These are phyloP conservation scores for Dactylis glomerata DNA, from an alignment of 176 grass and related monocot species.

Conservation along the genomic window DNA sequence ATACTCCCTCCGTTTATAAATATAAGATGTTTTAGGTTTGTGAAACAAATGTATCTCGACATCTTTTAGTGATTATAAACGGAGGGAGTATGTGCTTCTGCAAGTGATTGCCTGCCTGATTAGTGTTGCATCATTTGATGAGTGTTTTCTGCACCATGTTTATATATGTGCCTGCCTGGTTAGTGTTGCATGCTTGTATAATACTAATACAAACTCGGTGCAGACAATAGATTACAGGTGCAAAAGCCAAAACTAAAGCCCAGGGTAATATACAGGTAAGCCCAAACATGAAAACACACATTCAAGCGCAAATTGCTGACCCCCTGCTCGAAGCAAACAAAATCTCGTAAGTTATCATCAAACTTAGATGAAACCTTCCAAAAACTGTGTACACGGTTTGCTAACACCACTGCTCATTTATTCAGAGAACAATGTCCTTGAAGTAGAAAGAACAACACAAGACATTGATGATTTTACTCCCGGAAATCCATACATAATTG, in stretches of 20 bases:
- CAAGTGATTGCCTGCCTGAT: background rate
- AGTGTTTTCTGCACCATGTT: too few species aligned
- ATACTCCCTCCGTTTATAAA: too few species aligned
- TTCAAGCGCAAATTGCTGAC: background rate
- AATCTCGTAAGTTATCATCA: background rate
- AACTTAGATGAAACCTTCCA: background rate
- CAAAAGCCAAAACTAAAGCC: background rate
- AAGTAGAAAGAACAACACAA: background rate
- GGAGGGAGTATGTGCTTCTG: background rate
- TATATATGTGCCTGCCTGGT: too few species aligned
- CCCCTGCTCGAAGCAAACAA: background rate
- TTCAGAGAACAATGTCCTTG: background rate
- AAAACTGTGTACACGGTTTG: background rate
- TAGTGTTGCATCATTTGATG: constrained; percentile 4
- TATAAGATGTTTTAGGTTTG: too few species aligned
- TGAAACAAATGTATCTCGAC: too few species aligned
- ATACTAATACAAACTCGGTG: too few species aligned
- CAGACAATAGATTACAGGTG: too few species aligned
- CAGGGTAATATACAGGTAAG: background rate
- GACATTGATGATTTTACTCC: background rate
- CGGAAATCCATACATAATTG: background rate
- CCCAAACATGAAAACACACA: background rate
- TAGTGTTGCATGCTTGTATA: too few species aligned
- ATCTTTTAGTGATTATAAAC: too few species aligned
- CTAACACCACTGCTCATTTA: background rate